These are phyloP conservation scores for Neonectria faginata DNA, from an alignment of 2,329 filamentous ascomycete species.

Conservation along the genomic window DNA sequence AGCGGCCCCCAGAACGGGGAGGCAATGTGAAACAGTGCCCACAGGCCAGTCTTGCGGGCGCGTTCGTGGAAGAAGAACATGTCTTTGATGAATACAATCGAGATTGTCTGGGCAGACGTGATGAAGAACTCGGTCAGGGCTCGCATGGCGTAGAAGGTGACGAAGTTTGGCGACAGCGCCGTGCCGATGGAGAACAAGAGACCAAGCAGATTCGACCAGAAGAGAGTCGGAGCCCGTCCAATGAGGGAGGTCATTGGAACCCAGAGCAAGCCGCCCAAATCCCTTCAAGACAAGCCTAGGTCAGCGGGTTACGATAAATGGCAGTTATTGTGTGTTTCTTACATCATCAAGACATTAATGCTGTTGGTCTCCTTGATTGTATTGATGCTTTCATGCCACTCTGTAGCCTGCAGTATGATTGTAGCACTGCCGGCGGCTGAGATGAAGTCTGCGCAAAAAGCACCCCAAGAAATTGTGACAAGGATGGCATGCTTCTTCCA, in stretches of 20 bases:
- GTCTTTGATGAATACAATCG: constrained; percentile 67
- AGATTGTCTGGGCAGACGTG: constrained; percentile 58
- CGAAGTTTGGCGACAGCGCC: constrained; percentile 25
- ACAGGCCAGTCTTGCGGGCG: constrained; percentile 62
- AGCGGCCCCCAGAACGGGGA: constrained; percentile 60
- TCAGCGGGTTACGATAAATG: not conserved
- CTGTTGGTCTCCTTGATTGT: constrained; percentile 34
- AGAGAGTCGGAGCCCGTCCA: constrained; percentile 36
- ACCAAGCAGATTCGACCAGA: constrained; percentile 35
- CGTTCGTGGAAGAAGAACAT: constrained; percentile 71
- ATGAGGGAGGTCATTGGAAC: constrained; percentile 36
- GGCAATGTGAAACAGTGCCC: constrained; percentile 57
- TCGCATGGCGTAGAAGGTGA: constrained; percentile 28
- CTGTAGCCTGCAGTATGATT: constrained; percentile 34
- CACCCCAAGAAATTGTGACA: constrained; percentile 33
- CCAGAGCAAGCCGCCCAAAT: constrained; percentile 34
- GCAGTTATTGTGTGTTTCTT: not conserved
- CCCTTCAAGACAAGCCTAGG: constrained; percentile 10
- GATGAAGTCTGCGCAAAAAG: constrained; percentile 36
- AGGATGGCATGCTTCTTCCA: constrained; percentile 39
- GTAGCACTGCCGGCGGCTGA: constrained; percentile 35
- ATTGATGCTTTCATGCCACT: constrained; percentile 27
- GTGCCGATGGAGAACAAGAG: constrained; percentile 33
- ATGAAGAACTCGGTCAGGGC: constrained; percentile 56
- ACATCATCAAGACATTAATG: constrained; percentile 37